Conservation (phyloP, 129 eudicot genomes). For the Chrysanthemum seticuspe region DNA sequence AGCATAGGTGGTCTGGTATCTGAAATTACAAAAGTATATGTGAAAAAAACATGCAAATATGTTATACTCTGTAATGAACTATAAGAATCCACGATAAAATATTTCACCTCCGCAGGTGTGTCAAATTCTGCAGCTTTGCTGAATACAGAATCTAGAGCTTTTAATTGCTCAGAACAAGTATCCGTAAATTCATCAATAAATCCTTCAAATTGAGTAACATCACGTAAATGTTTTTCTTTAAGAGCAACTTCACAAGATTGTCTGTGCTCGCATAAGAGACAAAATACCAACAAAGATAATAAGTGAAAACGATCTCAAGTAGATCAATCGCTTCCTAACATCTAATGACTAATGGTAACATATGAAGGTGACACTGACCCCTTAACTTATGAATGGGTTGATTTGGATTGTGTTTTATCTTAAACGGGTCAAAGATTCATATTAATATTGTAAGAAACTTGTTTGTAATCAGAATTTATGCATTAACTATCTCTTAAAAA, state of each 20-base stretch:
- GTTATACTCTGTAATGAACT: not conserved
- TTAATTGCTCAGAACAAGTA: slow-evolving; percentile 39
- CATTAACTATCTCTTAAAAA: too few species aligned
- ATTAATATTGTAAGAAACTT: too few species aligned
- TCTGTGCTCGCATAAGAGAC: slow-evolving; percentile 38
- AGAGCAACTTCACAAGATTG: slow-evolving; percentile 78
- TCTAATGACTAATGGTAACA: not conserved
- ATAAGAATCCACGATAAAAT: not conserved
- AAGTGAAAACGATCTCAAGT: not conserved
- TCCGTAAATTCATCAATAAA: slow-evolving; percentile 46
- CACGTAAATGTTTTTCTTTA: slow-evolving; percentile 49
- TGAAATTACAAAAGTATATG: slow-evolving; percentile 34
- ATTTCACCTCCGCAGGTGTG: slow-evolving; percentile 71
- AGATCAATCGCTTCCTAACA: not conserved
- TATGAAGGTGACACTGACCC: too few species aligned
- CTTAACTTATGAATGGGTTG: too few species aligned
- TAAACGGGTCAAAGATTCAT: too few species aligned
- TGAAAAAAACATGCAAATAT: not conserved
- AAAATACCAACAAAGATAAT: not conserved
- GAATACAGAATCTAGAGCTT: slow-evolving; percentile 51
- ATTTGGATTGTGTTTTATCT: too few species aligned
- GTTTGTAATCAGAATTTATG: too few species aligned
- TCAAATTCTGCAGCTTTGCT: slow-evolving; percentile 69
- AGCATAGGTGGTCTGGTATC: slow-evolving; percentile 90
- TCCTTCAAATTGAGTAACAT: slow-evolving; percentile 55